These are phyloP conservation scores for Theobroma cacao DNA, from an alignment of 345 rosid species.

Conservation along the genomic window DNA sequence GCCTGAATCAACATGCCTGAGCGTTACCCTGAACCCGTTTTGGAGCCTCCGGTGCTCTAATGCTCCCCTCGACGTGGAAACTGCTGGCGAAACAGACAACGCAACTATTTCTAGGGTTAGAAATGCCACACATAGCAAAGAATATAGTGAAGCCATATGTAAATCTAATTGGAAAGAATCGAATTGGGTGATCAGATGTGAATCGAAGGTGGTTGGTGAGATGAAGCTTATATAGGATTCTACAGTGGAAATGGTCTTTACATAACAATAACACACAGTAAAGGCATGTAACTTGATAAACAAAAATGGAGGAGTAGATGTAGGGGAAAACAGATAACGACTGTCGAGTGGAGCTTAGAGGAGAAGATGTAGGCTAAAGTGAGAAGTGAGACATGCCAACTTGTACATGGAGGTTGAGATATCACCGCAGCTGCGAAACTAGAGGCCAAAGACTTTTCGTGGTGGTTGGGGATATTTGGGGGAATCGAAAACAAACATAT, in stretches of 20 bases:
- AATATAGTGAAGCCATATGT: slow-evolving; percentile 24
- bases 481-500: background rate
- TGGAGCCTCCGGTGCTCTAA: background rate
- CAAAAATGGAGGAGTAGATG: slow-evolving; percentile 4
- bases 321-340: background rate
- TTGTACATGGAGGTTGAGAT: slow-evolving; percentile 28
- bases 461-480: slow-evolving; percentile 32
- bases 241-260: slow-evolving; percentile 9
- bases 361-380: slow-evolving; percentile 12
- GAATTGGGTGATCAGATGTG: background rate
- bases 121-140: background rate
- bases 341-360: slow-evolving; percentile 3
- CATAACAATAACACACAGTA: background rate
- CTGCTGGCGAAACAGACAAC: slow-evolving; percentile 1
- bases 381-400: slow-evolving; percentile 18
- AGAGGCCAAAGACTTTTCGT: slow-evolving; percentile 10
- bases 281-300: background rate
- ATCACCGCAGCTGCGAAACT: slow-evolving; percentile 9
- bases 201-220: background rate
- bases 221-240: background rate
- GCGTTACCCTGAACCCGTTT: slow-evolving; percentile 46
- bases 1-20: slow-evolving; percentile 65
- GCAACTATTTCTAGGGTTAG: slow-evolving; percentile 2
- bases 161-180: background rate
- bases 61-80: slow-evolving; percentile 23